Evolutionary conservation across 371 early-diverging fungal genomes (phyloP).

Genomic region (Syncephalastrum sp.): DNA sequence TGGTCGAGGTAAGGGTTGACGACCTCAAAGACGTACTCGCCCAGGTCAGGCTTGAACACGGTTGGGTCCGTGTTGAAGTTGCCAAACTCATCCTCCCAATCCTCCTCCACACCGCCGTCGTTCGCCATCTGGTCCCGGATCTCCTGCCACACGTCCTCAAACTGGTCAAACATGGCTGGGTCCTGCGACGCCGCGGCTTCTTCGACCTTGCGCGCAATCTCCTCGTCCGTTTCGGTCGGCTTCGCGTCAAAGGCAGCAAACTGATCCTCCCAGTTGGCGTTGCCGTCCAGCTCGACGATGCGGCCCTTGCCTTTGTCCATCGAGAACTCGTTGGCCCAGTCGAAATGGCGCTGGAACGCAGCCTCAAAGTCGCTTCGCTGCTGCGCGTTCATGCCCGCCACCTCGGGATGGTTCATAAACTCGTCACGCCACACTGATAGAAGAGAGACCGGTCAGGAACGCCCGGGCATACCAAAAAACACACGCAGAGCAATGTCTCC

Average conservation of each 20-base stretch:
- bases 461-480: not conserved
- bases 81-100: slow-evolving; percentile 65
- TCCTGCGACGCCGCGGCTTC: slow-evolving; percentile 49
- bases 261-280: slow-evolving; percentile 68
- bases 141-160: slow-evolving; percentile 61
- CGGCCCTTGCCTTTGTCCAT: slow-evolving; percentile 56
- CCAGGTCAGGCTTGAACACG: slow-evolving; percentile 57
- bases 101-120: slow-evolving; percentile 35
- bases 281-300: slow-evolving; percentile 37
- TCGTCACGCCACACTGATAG: slow-evolving; percentile 56
- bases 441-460: slow-evolving; percentile 5
- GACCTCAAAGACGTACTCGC: slow-evolving; percentile 75
- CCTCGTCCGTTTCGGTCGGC: slow-evolving; percentile 46
- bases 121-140: slow-evolving; percentile 53
- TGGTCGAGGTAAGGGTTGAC: slow-evolving; percentile 71
- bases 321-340: slow-evolving; percentile 62
- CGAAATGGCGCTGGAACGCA: slow-evolving; percentile 65
- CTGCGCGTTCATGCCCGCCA: slow-evolving; percentile 35
- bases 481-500: no score
- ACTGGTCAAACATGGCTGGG: slow-evolving; percentile 39
- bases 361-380: slow-evolving; percentile 62
- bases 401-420: slow-evolving; percentile 58
- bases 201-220: slow-evolving; percentile 46
- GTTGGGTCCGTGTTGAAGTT: slow-evolving; percentile 33
- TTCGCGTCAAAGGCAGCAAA: slow-evolving; percentile 56